phyloP scores from a whole-genome alignment of 768 basidiomycete species.

The Hygrophorus pudorinus region DNA sequence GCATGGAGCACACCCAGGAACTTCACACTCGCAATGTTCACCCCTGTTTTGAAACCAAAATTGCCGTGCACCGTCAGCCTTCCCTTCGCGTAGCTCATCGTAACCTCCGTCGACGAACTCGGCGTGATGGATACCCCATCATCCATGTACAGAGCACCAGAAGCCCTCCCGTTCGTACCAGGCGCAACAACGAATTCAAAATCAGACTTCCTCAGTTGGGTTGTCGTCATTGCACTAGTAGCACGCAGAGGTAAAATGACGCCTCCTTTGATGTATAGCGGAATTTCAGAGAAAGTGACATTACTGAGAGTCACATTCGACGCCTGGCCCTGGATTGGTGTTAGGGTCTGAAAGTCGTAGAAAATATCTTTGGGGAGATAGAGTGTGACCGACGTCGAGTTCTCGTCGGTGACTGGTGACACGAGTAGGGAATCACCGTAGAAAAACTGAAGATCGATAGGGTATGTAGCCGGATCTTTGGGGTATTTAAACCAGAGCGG shows the following conservation, averaged over 20 bases:
- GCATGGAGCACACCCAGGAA: conserved; percentile 26
- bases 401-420: conserved; percentile 55
- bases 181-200: conserved; percentile 61
- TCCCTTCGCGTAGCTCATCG: conserved; percentile 22
- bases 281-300: conserved; percentile 48
- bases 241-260: conserved; percentile 47
- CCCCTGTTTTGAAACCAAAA: conserved; percentile 28
- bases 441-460: conserved; percentile 61
- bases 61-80: conserved; percentile 24
- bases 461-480: conserved; percentile 45
- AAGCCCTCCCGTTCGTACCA: conserved; percentile 36
- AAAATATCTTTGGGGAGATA: conserved; percentile 59
- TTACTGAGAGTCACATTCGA: conserved; percentile 32
- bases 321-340: conserved; percentile 39
- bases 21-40: conserved; percentile 25
- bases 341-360: conserved; percentile 50
- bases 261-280: conserved; percentile 54
- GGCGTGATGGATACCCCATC: conserved; percentile 46
- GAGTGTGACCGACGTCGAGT: conserved; percentile 44
- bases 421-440: conserved; percentile 59
- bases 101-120: conserved; percentile 21
- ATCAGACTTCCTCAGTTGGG: conserved; percentile 38
- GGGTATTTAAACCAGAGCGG: conserved; percentile 64
- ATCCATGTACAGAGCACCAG: conserved; percentile 49
- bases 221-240: conserved; percentile 50